A percentile compares a stretch with the other conserved stretches of the same genome.
Conservation (phyloP, 345 rosid genomes). For the Camelina hispida region DNA sequence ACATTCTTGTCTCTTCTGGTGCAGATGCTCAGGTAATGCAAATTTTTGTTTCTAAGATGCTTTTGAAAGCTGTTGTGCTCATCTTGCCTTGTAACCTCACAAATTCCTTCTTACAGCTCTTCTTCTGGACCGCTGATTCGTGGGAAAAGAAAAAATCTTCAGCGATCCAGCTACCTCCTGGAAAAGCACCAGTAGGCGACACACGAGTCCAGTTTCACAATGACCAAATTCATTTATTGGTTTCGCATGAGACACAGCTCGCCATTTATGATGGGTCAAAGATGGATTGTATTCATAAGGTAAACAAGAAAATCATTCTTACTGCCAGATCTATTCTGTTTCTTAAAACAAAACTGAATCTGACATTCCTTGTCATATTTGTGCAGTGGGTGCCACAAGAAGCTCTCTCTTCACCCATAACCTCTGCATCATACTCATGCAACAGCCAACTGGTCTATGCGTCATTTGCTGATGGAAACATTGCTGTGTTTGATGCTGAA, state of each 20-base stretch:
- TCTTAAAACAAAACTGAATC: background rate
- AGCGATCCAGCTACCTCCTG: conserved; percentile 62
- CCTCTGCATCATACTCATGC: conserved; percentile 82
- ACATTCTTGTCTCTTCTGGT: conserved; percentile 76
- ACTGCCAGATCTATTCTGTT: background rate
- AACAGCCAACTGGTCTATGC: conserved; percentile 83
- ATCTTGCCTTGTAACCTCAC: background rate
- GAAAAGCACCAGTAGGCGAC: conserved; percentile 61
- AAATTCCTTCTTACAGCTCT: conserved; percentile 47
- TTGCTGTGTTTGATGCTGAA: conserved; percentile 89
- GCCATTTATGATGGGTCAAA: conserved; percentile 74
- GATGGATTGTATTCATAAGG: conserved; percentile 72
- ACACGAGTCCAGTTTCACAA: conserved; percentile 75
- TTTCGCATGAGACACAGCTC: conserved; percentile 76
- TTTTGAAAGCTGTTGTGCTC: background rate
- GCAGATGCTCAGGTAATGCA: conserved; percentile 84
- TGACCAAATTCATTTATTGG: conserved; percentile 68
- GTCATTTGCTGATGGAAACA: conserved; percentile 70
- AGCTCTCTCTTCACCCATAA: conserved; percentile 65
- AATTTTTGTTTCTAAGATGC: background rate
- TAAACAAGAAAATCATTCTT: conserved; percentile 17
- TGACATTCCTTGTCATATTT: conserved; percentile 11
- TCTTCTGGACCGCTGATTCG: conserved; percentile 68
- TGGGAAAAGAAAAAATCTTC: conserved; percentile 77
- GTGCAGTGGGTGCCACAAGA: conserved; percentile 95